phyloP scores from a whole-genome alignment of 179 eudicot species.

The Spinacia oleracea region DNA sequence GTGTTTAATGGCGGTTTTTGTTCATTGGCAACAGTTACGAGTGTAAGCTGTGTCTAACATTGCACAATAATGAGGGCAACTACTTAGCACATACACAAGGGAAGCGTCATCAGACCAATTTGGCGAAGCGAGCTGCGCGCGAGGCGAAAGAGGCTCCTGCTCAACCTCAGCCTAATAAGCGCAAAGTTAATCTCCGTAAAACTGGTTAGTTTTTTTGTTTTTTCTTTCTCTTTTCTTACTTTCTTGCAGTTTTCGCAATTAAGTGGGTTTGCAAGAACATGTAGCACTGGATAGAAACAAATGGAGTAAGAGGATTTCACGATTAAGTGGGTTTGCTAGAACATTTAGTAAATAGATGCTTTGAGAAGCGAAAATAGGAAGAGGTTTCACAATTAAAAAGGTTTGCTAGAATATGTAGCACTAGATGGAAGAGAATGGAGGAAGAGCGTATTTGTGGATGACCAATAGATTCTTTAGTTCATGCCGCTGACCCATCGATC shows the following conservation, averaged over 20 bases:
- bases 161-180: slow-evolving; percentile 89
- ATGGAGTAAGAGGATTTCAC: no score
- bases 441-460: no score
- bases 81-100: slow-evolving; percentile 99
- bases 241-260: neutral
- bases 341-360: no score
- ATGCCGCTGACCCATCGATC: no score
- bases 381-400: neutral
- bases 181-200: slow-evolving; percentile 56
- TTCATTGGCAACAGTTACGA: neutral
- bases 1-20: neutral
- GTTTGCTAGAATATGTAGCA: no score
- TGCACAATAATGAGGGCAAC: slow-evolving; percentile 97
- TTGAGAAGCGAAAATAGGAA: no score
- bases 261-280: no score
- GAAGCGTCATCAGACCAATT: slow-evolving; percentile 91
- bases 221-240: neutral
- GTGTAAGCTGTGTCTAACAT: slow-evolving; percentile 79
- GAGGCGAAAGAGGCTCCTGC: slow-evolving; percentile 94
- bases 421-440: neutral
- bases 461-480: no score
- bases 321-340: no score
- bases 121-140: slow-evolving; percentile 96
- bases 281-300: neutral
- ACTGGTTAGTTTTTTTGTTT: slow-evolving; percentile 37